Evolutionary conservation across 257 asterid species (phyloP).

Genomic region (Anisodus acutangulus): DNA sequence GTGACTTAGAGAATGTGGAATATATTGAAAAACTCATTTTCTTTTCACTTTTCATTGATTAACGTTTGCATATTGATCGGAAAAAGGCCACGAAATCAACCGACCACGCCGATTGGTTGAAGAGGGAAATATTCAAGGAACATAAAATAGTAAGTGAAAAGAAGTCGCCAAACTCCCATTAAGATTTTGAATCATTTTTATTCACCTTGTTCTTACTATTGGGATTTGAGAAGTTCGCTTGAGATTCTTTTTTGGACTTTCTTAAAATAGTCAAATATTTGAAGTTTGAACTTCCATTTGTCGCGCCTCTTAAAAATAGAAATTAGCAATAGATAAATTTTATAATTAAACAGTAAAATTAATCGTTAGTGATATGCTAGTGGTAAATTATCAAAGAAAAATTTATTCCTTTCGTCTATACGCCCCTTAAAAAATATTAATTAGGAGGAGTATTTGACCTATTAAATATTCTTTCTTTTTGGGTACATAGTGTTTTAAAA

Average conservation of each 20-base stretch:
- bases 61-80: slow-evolving; percentile 29
- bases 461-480: too few relatives aligned
- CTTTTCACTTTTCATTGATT: neutral
- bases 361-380: too few relatives aligned
- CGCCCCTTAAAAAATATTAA: too few relatives aligned
- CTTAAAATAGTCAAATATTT: slow-evolving; percentile 29
- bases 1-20: slow-evolving; percentile 33
- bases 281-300: neutral
- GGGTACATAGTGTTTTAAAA: too few relatives aligned
- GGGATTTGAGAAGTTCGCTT: slow-evolving; percentile 28
- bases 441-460: too few relatives aligned
- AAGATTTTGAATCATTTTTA: slow-evolving; percentile 21
- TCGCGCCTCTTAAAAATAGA: neutral
- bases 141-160: neutral
- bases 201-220: neutral
- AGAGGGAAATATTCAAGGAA: slow-evolving; percentile 9
- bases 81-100: slow-evolving; percentile 35
- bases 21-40: slow-evolving; percentile 25
- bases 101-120: slow-evolving; percentile 33
- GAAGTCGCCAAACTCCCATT: slow-evolving; percentile 19
- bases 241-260: slow-evolving; percentile 7
- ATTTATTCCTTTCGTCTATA: too few relatives aligned
- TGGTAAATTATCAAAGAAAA: too few relatives aligned
- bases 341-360: neutral
- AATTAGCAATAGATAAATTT: neutral